Conservation (phyloP, 441 rosid species). For the Dalechampia spathulata region DNA sequence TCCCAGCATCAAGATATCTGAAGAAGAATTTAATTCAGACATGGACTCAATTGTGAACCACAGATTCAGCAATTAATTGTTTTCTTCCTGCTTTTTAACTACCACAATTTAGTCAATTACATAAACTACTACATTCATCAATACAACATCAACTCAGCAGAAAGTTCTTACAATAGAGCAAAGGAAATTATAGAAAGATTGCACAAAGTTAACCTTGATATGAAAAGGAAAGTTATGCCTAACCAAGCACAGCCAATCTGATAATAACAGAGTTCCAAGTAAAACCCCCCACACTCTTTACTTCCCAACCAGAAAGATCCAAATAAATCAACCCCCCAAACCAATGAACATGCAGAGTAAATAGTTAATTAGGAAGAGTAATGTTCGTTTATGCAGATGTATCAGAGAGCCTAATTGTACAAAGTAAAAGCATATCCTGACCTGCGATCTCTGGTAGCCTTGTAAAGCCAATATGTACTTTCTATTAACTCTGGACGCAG, state of each 20-base stretch:
- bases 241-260: too few species aligned
- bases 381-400: too few species aligned
- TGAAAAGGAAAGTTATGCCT: not conserved
- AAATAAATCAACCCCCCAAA: too few species aligned
- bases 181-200: not conserved
- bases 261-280: too few species aligned
- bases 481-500: constrained; percentile 94
- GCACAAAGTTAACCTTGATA: too few species aligned
- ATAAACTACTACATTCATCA: not conserved
- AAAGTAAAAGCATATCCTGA: constrained; percentile 21
- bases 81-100: not conserved
- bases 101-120: not conserved
- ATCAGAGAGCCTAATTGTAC: too few species aligned
- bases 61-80: not conserved
- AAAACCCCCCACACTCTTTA: too few species aligned
- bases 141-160: not conserved
- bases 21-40: not conserved
- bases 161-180: not conserved
- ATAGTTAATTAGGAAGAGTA: too few species aligned
- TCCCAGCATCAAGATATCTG: constrained; percentile 92
- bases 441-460: constrained; percentile 96
- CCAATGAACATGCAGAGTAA: too few species aligned
- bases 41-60: not conserved
- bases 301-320: too few species aligned
- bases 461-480: constrained; percentile 98